Base-by-base conservation (phyloP, 2,329 filamentous ascomycete genomes). In the Nemania bipapillata region DNA sequence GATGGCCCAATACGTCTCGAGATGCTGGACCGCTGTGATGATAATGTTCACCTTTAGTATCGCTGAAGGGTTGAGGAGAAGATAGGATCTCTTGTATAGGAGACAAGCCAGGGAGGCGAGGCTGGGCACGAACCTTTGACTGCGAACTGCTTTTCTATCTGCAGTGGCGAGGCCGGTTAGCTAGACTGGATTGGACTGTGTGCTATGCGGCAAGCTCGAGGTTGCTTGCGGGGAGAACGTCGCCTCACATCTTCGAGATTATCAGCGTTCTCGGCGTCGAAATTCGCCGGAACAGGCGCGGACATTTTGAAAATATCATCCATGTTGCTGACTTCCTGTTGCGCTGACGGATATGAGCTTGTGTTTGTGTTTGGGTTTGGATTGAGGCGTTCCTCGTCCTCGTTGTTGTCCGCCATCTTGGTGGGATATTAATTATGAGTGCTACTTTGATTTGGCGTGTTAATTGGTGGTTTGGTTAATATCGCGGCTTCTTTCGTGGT, bases 111-210 rank as follows among this genome's bases (percentile, higher is more conserved):
- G 17, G 22, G 52, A 24, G n/a, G 12, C 2, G 15, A 7, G 2
- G 8, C 4, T 5, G 28, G 22, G 12, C 20, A 55, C 64, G n/a
- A 47, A 93, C 92, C 92, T 86, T 98, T 98, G 76, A 99, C 96
- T 32, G 96, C 96, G 78, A 99, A 99, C 82, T 98, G 96, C 87
- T 97, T 97, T 87, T 99, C 96, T 80, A 99, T 97, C 92, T 97
- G 73, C 49, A 32, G 37, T 17, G 45, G 12, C 6, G 26, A 17
- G 8, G 22, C 17, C 1, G 35, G 49, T 66, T 61, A 68, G 59
- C 35, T 5, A 54, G n/a, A 52, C 24, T 28, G 24, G n/a, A 15
- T 17, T 5, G 11, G 30, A 32, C 30, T 32, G 30, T 32, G 4
- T 32, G 30, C 26, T 3, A 32, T 20, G 65, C 50, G 56, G 67